phyloP scores from a whole-genome alignment of 2,329 filamentous ascomycete genomes.

The Pestalotiopsis sp. region DNA sequence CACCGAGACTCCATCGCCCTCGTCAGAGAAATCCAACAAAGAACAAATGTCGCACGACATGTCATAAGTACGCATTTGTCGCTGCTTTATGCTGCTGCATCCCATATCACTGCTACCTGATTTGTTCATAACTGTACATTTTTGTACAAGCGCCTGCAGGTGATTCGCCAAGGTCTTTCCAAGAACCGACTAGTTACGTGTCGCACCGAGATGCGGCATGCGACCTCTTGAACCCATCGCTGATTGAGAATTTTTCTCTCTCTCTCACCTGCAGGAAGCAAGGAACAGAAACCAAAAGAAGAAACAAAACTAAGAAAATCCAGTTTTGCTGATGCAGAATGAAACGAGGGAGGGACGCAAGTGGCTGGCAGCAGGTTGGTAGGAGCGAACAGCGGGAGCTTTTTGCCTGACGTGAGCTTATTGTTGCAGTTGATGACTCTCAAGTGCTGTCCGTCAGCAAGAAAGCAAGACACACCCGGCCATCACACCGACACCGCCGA shows the following conservation, averaged over 20 bases:
- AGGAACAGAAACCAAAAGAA: not conserved
- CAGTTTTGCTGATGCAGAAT: slow-evolving; percentile 5
- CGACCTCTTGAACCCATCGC: not conserved
- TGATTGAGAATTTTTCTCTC: slow-evolving; percentile 3
- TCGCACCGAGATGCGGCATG: not conserved
- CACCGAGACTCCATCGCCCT: not conserved
- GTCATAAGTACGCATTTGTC: not conserved
- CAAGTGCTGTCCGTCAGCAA: not conserved
- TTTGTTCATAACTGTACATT: slow-evolving; percentile 2
- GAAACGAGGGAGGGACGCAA: not conserved
- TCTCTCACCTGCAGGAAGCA: not conserved
- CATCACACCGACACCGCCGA: not conserved
- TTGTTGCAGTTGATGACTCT: not conserved
- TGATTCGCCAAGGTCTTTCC: slow-evolving; percentile 1
- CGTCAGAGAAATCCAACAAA: not conserved
- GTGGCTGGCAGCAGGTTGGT: not conserved
- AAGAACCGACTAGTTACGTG: not conserved
- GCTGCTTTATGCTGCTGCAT: not conserved
- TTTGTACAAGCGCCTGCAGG: not conserved
- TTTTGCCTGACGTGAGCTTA: slow-evolving; percentile 3
- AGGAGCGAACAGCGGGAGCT: not conserved
- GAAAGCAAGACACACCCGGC: not conserved
- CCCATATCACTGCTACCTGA: not conserved
- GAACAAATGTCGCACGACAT: not conserved
- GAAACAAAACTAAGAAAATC: not conserved